phyloP scores from a whole-genome alignment of 306 rosid species.

The Geum urbanum region DNA sequence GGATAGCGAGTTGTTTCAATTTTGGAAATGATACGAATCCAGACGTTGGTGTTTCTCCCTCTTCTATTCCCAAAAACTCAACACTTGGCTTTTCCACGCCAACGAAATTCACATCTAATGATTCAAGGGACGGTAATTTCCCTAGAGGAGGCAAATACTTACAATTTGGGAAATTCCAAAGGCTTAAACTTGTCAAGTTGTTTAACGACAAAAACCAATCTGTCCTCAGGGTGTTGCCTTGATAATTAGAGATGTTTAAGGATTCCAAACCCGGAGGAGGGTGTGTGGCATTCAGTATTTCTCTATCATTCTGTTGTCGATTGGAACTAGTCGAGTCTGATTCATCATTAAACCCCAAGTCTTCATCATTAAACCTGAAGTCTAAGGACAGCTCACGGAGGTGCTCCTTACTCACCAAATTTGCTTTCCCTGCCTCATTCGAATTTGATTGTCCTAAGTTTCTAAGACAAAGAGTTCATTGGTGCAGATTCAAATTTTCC shows the following conservation, averaged over 20 bases:
- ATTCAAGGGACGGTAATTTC: slow-evolving; percentile 8
- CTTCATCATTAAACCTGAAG: too few relatives aligned
- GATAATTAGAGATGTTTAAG: fast-evolving
- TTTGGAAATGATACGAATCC: not conserved
- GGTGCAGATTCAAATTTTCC: not conserved
- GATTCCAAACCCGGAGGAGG: not conserved
- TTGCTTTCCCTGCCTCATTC: not conserved
- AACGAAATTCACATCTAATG: fast-evolving
- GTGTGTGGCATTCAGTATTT: too few relatives aligned
- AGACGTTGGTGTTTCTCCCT: not conserved
- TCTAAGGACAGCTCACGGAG: not conserved
- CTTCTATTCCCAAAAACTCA: slow-evolving; percentile 13
- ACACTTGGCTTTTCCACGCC: not conserved
- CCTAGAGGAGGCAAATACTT: slow-evolving; percentile 15
- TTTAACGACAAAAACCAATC: not conserved
- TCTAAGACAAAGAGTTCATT: fast-evolving
- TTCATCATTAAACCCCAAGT: too few relatives aligned
- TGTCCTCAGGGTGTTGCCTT: not conserved
- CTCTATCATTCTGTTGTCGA: too few relatives aligned
- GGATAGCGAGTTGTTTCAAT: not conserved
- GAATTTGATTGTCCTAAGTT: not conserved
- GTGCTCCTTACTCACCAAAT: not conserved
- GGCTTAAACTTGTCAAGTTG: not conserved
- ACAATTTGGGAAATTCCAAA: not conserved
- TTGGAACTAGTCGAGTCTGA: too few relatives aligned